phyloP scores from a whole-genome alignment of 176 grass and related monocot genomes.

The Oryza punctata region DNA sequence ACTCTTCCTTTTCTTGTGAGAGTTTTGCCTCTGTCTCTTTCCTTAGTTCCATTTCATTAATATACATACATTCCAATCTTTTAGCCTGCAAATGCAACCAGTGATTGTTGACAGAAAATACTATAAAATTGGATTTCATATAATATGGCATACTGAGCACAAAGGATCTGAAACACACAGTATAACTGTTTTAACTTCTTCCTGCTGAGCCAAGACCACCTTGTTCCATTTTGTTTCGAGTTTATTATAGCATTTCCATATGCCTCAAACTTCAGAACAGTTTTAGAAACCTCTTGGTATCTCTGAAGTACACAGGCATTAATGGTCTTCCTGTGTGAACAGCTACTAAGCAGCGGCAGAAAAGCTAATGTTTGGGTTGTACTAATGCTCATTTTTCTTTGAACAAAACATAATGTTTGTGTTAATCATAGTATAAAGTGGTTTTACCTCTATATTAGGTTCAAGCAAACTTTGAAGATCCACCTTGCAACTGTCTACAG shows the following conservation, averaged over 20 bases:
- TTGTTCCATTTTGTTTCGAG: neutral
- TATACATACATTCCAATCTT: constrained; percentile 36
- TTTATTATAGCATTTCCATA: no score
- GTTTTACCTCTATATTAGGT: constrained; percentile 15
- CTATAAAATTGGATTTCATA: constrained; percentile 1
- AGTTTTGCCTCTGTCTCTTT: constrained; percentile 52
- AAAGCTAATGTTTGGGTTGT: no score
- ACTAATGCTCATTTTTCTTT: no score
- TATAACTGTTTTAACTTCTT: neutral
- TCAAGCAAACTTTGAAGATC: constrained; percentile 4
- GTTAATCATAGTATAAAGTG: neutral
- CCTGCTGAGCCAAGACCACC: neutral
- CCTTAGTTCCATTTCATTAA: constrained; percentile 44
- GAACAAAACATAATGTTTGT: no score
- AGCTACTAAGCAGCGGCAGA: neutral
- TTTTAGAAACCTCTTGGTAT: no score
- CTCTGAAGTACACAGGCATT: neutral
- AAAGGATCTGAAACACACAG: neutral
- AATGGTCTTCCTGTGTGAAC: neutral
- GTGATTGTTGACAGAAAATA: constrained; percentile 16
- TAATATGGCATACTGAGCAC: neutral
- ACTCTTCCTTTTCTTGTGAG: constrained; percentile 42
- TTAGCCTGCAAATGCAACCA: constrained; percentile 40
- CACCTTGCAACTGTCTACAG: neutral
- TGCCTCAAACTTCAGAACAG: no score